Conservation (phyloP, 148 eudicot genomes). For the Gaultheria prostrata region DNA sequence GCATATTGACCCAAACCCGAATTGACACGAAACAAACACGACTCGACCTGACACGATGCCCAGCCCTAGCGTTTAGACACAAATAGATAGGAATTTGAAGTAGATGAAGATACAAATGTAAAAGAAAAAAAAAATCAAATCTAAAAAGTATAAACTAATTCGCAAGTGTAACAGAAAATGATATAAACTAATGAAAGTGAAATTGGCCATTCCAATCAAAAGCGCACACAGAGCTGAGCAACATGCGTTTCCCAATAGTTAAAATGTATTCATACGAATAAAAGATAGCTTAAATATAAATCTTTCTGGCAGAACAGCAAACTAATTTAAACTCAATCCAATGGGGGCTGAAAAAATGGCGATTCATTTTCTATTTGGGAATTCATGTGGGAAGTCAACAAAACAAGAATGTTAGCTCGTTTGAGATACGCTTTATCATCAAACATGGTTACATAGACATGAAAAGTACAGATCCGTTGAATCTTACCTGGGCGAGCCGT, state of each 20-base stretch:
- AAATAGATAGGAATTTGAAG: background rate
- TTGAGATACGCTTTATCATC: background rate
- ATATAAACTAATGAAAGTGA: background rate
- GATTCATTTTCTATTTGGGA: background rate
- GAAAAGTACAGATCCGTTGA: background rate
- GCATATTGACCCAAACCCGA: too few species aligned
- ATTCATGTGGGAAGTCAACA: background rate
- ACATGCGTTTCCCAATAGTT: background rate
- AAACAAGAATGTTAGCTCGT: background rate
- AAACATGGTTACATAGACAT: background rate
- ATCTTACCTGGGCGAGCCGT: constrained; percentile 55
- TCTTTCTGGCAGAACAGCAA: background rate
- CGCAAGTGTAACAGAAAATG: background rate
- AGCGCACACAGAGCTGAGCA: background rate
- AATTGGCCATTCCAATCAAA: background rate
- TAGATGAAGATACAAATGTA: background rate
- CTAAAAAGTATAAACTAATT: background rate
- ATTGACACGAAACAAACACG: too few species aligned
- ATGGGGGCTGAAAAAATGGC: background rate
- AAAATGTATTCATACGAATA: background rate
- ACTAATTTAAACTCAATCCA: background rate
- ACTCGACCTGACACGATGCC: too few species aligned
- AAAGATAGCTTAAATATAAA: background rate
- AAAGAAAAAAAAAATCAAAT: background rate
- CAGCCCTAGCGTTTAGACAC: too few species aligned